Evolutionary conservation across 2,329 filamentous ascomycete species (phyloP), one percentile per base, ranked within the genome.

Genomic region (Ceratocystis variospora): DNA sequence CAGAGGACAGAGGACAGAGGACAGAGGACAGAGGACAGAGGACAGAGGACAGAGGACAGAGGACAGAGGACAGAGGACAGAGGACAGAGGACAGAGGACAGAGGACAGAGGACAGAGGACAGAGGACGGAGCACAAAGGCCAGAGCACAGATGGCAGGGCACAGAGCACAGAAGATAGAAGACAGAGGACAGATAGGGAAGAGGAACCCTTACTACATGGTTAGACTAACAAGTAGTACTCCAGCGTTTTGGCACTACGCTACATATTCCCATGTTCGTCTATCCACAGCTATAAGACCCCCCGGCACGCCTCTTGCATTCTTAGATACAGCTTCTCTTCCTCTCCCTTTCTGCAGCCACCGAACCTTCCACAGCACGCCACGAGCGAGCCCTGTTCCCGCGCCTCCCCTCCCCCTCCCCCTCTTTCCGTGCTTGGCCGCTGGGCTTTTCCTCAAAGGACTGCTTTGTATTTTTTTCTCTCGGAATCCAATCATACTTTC

Each of bases 401-500:
- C 62, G 4, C 10, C 41, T 65, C 62, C 7, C 17, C 41, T 65
- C 59, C 63, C 48, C 50, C 44, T 19, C 4, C 25, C 53, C 63
- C 59, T 28, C 50, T 31, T 59, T 45, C 44, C 41, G 5, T 59
- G 55, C 28, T 25, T 59, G 28, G 48, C 48, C 17, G 19, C 19
- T 53, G 48, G 48, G 19, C 25, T 53, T 53, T 62, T 65, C 62
- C 63, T 48, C 59, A 65, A 63, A 37, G 61, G 45, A 17, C 37
- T 48, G 28, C 17, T 65, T 59, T 48, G 33, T 28, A 28, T 65
- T 45, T 63, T 46, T 57, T 50, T 65, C 46, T 63, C 59, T 66
- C 55, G 63, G 45, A 61, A 65, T 48, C 50, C 63, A 63, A 41
- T 33, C 48, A 25, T 25, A 65, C 31, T 6, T 15, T 10, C 50